Evolutionary conservation across 768 basidiomycete genomes (phyloP).

Genomic region (Amanita pseudoporphyria): DNA sequence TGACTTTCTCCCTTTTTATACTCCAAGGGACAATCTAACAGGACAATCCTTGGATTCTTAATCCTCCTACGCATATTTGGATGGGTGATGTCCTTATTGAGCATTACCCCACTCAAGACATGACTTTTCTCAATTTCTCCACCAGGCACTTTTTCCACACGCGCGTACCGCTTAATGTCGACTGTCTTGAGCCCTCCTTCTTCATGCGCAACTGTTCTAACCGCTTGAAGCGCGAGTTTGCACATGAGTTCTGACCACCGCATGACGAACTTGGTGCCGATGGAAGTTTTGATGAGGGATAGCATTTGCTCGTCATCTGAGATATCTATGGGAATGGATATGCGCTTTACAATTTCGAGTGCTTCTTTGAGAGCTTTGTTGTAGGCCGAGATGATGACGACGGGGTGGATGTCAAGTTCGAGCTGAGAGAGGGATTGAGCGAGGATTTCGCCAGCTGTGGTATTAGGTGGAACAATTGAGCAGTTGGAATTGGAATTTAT

Average conservation of each 20-base stretch:
- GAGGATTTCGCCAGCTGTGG: constrained; percentile 84
- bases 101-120: constrained; percentile 86
- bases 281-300: constrained; percentile 93
- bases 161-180: constrained; percentile 96
- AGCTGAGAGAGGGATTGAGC: constrained; percentile 90
- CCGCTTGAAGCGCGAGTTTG: constrained; percentile 84
- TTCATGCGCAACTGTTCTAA: constrained; percentile 78
- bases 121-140: constrained; percentile 92
- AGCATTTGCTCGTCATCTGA: constrained; percentile 87
- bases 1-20: constrained; percentile 99
- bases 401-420: constrained; percentile 96
- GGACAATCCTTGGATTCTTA: constrained; percentile 76
- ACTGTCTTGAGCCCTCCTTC: constrained; percentile 76
- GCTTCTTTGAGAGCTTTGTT: constrained; percentile 93
- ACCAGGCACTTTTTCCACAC: constrained; percentile 96
- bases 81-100: constrained; percentile 99
- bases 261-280: constrained; percentile 95
- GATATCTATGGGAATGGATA: constrained; percentile 86
- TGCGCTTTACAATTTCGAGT: constrained; percentile 76
- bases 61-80: constrained; percentile 94
- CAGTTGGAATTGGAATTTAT: background rate
- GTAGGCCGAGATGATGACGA: constrained; percentile 97
- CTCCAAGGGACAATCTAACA: constrained; percentile 92
- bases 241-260: constrained; percentile 99
- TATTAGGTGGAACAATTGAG: background rate